Base-by-base conservation (phyloP, 129 eudicot genomes). In the Flaveria ramosissima region DNA sequence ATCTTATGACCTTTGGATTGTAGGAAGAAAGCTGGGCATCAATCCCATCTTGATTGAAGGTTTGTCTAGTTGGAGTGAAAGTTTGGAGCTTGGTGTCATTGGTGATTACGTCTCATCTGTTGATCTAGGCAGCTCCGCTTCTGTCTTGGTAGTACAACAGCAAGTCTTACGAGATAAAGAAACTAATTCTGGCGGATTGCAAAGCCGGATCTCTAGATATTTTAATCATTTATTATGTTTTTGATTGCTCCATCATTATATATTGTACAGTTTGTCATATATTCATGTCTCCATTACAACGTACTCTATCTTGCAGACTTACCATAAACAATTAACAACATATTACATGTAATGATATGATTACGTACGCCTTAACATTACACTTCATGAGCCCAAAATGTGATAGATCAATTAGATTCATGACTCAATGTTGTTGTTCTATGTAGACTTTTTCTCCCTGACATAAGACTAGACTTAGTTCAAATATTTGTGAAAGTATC, bases 111-210 rank as follows among this genome's bases (percentile, higher is more conserved):
- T 95, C 20, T 86, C 88, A 15, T 95, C 97, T 2, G 66, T 60
- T 36, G 97, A 95, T 79, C 84, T 89, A 52, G 84, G 87, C 11
- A 83, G 81, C 30, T 63, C 74, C 7, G 92, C 85, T 77, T 91
- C 93, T 3, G 89, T 95, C 23, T 82, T 95, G 61, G 99, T 86
- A 20, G 83, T 95, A 78, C 97, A 95, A 60, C 99, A 95, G 61
- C 99, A 95, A 75, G 72, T 95, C 59, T 82, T 95, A 68, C 86
- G 92, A 82, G 94, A 88, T 42, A 82, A 86, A 66, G 84, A 83
- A 50, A 73, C 36, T 11, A 70, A 59, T 48, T 71, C 90, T 1
- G 74, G 68, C 10, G 84, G 84, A 47, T 60, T 80, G 57, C 30
- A 76, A 43, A 53, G 75, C 17, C 71, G 81, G 60, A 72, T 85